Conservation (phyloP, 345 rosid species). For the Rhizophora mangle region DNA sequence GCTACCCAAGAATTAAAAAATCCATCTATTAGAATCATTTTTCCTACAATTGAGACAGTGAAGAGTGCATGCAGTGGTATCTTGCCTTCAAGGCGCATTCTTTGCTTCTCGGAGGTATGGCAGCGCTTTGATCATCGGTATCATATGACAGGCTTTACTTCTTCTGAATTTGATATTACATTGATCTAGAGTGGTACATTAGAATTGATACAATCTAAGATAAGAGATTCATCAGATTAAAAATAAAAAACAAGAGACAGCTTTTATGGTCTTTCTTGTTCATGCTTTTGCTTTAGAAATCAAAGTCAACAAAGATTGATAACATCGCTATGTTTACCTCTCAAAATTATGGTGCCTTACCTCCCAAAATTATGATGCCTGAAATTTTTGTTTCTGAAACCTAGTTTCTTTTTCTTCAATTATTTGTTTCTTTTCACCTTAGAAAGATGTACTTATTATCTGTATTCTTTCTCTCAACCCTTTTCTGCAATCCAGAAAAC, state of each 20-base stretch:
- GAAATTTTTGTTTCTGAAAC: background rate
- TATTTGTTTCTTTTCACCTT: background rate
- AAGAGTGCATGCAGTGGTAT: constrained; percentile 60
- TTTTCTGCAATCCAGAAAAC: constrained; percentile 57
- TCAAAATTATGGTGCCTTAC: background rate
- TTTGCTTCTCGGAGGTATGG: constrained; percentile 87
- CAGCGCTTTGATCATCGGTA: background rate
- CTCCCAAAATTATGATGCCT: background rate
- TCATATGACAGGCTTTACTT: background rate
- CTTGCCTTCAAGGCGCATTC: constrained; percentile 61
- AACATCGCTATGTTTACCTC: background rate
- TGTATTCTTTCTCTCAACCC: background rate
- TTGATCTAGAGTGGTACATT: background rate
- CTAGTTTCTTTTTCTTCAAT: background rate
- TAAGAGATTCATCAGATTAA: background rate
- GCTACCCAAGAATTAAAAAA: constrained; percentile 67
- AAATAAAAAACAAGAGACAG: background rate
- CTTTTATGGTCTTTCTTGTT: background rate
- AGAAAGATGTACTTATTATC: constrained; percentile 3
- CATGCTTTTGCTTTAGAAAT: too few relatives aligned
- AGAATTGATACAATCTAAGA: background rate
- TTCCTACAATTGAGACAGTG: constrained; percentile 82
- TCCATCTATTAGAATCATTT: constrained; percentile 70
- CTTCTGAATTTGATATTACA: constrained; percentile 4
- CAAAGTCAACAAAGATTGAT: background rate